Percentiles rank a stretch among this genome's conserved stretches.
Conservation (phyloP, 352 stramenopile species). For the Phytophthora pistaciae region DNA sequence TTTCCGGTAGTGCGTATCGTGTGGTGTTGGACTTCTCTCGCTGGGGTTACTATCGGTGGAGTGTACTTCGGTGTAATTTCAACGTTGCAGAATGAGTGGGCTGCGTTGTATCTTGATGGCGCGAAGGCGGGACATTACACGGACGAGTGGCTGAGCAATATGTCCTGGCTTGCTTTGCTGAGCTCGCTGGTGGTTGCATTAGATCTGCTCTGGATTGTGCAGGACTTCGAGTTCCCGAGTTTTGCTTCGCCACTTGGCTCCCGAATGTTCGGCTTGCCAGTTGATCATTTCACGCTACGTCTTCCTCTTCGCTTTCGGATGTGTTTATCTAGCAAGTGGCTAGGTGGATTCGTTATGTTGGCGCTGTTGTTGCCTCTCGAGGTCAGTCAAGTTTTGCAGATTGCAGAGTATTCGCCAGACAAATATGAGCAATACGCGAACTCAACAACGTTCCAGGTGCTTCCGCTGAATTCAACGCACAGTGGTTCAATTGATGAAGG, state of each 20-base stretch:
- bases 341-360: conserved; percentile 56
- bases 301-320: conserved; percentile 26
- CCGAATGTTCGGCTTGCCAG: conserved; percentile 51
- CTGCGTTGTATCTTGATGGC: conserved; percentile 26
- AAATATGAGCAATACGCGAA: conserved; percentile 47
- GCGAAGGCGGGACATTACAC: conserved; percentile 4
- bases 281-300: conserved; percentile 36
- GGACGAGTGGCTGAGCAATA: conserved; percentile 43
- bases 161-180: conserved; percentile 49
- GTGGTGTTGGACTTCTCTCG: conserved; percentile 36
- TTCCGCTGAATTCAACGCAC: conserved; percentile 22
- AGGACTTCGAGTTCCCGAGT: conserved; percentile 61
- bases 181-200: conserved; percentile 45
- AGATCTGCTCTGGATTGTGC: conserved; percentile 60
- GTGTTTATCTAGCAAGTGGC: conserved; percentile 58
- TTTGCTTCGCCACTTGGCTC: conserved; percentile 45
- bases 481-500: conserved; percentile 2
- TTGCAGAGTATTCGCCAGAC: conserved; percentile 43
- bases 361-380: conserved; percentile 60
- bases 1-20: conserved; percentile 33
- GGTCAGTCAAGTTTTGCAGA: conserved; percentile 57
- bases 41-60: conserved; percentile 31
- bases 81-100: conserved; percentile 33
- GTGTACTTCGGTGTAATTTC: conserved; percentile 40
- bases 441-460: conserved; percentile 31